Evolutionary conservation across 176 grass and related monocot genomes (phyloP).

Genomic region (Zea mays): DNA sequence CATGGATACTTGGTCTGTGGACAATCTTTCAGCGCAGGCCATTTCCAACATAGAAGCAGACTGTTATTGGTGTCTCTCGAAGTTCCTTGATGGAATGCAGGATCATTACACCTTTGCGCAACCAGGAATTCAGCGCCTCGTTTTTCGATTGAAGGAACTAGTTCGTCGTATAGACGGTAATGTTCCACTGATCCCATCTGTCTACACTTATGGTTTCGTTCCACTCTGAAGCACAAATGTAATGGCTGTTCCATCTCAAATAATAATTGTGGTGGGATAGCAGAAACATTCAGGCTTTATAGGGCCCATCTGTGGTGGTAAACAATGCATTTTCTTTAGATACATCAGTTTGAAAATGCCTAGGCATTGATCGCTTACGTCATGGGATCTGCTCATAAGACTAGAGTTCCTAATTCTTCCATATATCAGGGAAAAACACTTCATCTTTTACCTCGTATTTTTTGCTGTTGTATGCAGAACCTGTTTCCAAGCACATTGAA

Average conservation of each 20-base stretch:
- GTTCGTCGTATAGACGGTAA: conserved; percentile 89
- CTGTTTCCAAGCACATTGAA: conserved; percentile 93
- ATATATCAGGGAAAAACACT: neutral
- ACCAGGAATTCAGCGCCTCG: conserved; percentile 95
- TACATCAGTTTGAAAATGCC: neutral
- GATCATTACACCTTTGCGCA: conserved; percentile 98
- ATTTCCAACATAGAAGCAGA: conserved; percentile 87
- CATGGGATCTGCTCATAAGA: neutral
- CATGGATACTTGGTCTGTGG: conserved; percentile 83
- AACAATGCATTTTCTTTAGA: neutral
- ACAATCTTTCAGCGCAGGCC: conserved; percentile 65
- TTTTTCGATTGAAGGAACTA: conserved; percentile 89
- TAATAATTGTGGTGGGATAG: neutral
- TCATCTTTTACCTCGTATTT: conserved; percentile 3
- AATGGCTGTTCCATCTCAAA: conserved; percentile 4
- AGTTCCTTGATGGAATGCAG: conserved; percentile 97
- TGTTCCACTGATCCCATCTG: conserved; percentile 17
- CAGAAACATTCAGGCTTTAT: neutral
- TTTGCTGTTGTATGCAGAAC: conserved; percentile 54
- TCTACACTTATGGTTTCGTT: neutral
- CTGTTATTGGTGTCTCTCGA: conserved; percentile 96
- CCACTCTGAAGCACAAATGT: neutral
- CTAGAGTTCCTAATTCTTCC: neutral
- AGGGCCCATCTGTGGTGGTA: neutral
- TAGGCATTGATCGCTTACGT: neutral